Evolutionary conservation across 805 yeast species (phyloP).

Genomic region (Sungouiella thailandica): DNA sequence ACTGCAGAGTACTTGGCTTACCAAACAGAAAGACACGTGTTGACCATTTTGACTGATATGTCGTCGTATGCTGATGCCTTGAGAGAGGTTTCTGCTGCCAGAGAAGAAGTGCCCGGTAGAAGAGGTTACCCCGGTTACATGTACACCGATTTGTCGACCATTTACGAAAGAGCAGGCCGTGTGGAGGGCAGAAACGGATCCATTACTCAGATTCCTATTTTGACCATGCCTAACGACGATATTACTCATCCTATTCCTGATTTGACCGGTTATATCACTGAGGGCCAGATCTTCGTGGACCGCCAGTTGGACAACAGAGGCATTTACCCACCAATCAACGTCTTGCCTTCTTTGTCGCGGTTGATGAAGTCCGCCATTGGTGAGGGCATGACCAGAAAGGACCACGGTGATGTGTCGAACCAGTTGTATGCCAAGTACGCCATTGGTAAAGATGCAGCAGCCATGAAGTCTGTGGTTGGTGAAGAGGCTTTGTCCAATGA

Average conservation of each 20-base stretch:
- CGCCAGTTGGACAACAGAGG: conserved; percentile 96
- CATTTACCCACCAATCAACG: conserved; percentile 98
- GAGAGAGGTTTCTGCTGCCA: conserved; percentile 99
- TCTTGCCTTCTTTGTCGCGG: conserved; percentile 94
- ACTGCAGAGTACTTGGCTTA: conserved; percentile 98
- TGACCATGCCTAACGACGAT: conserved; percentile 99
- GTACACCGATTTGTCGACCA: conserved; percentile 99
- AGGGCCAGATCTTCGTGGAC: conserved; percentile 97
- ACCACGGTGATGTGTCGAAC: conserved; percentile 98
- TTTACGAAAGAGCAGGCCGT: conserved; percentile 99
- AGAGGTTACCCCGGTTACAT: conserved; percentile 99
- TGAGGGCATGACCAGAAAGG: conserved; percentile 99
- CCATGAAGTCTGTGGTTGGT: conserved; percentile 99
- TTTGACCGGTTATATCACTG: conserved; percentile 98
- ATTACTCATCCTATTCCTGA: conserved; percentile 99
- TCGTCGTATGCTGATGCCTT: conserved; percentile 99
- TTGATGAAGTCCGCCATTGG: conserved; percentile 99
- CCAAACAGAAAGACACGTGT: conserved; percentile 98
- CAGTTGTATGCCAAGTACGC: conserved; percentile 99
- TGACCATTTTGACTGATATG: conserved; percentile 98
- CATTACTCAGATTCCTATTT: conserved; percentile 96
- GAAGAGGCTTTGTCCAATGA: conserved; percentile 98
- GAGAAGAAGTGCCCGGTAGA: conserved; percentile 99
- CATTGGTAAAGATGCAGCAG: conserved; percentile 99
- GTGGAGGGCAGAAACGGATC: conserved; percentile 99